Conservation (phyloP, 345 rosid genomes). For the Theobroma cacao region DNA sequence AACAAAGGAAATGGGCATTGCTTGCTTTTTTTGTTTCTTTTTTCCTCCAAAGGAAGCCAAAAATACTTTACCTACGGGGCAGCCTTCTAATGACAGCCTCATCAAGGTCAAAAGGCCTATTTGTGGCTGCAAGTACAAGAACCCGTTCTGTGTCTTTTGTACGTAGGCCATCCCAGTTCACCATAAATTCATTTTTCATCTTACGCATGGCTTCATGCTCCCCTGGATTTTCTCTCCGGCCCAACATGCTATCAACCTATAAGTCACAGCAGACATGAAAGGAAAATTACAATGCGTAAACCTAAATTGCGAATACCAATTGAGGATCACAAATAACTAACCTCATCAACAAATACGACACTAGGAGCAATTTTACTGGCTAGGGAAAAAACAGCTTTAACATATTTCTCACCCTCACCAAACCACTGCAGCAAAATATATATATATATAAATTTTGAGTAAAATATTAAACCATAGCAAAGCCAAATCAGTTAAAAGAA, state of each 20-base stretch:
- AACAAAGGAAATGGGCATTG: background rate
- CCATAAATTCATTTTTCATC: conserved; percentile 97
- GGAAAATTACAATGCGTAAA: background rate
- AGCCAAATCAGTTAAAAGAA: conserved; percentile 4
- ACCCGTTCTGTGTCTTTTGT: conserved; percentile 84
- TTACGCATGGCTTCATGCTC: conserved; percentile 92
- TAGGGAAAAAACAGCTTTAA: conserved; percentile 84
- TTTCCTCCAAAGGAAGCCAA: background rate
- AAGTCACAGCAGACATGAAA: conserved; percentile 16
- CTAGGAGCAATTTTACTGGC: conserved; percentile 92
- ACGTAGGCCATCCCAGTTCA: conserved; percentile 86
- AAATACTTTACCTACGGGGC: conserved; percentile 57
- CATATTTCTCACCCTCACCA: conserved; percentile 95
- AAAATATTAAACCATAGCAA: background rate
- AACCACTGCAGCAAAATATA: conserved; percentile 64
- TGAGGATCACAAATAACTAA: conserved; percentile 22
- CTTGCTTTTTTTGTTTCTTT: background rate
- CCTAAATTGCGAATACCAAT: conserved; percentile 8
- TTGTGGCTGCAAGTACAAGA: conserved; percentile 94
- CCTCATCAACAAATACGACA: conserved; percentile 94
- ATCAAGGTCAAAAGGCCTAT: conserved; percentile 94
- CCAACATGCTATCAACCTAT: conserved; percentile 96
- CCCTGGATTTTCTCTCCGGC: conserved; percentile 79
- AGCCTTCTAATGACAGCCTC: conserved; percentile 95
- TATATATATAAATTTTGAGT: conserved; percentile 9